Conservation (phyloP, 2,329 filamentous ascomycete genomes). For the Ceratocystiopsis minuta region DNA sequence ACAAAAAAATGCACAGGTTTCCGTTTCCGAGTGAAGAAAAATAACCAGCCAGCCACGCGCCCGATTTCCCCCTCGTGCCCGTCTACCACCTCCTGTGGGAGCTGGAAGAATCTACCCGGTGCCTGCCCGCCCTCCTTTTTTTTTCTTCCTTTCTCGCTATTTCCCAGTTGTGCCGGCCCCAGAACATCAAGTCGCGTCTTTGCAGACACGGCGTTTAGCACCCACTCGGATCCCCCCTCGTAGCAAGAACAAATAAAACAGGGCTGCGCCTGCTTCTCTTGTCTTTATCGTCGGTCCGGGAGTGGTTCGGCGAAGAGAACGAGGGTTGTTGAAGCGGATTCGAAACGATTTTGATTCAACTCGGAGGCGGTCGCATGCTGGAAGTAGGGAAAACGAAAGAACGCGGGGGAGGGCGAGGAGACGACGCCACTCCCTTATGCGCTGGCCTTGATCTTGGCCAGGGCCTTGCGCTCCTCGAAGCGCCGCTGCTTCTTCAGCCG, state of each 20-base stretch:
- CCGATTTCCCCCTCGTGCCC: conserved; percentile 1
- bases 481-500: conserved; percentile 98
- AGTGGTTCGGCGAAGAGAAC: not conserved
- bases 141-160: not conserved
- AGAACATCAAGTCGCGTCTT: not conserved
- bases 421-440: conserved; percentile 33
- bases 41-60: conserved; percentile 9
- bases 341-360: not conserved
- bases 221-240: not conserved
- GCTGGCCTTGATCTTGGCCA: conserved; percentile 78
- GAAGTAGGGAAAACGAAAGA: not conserved
- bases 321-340: not conserved
- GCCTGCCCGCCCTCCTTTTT: not conserved
- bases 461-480: conserved; percentile 93
- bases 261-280: too few species aligned
- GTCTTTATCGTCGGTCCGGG: too few species aligned
- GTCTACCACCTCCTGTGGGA: not conserved
- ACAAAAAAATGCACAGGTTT: conserved; percentile 7
- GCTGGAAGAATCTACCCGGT: not conserved
- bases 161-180: not conserved
- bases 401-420: not conserved
- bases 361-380: not conserved
- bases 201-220: too few species aligned
- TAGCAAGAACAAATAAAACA: not conserved
- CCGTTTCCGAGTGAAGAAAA: conserved; percentile 7